Conservation (phyloP, 352 stramenopile genomes). For the Sclerospora graminicola region DNA sequence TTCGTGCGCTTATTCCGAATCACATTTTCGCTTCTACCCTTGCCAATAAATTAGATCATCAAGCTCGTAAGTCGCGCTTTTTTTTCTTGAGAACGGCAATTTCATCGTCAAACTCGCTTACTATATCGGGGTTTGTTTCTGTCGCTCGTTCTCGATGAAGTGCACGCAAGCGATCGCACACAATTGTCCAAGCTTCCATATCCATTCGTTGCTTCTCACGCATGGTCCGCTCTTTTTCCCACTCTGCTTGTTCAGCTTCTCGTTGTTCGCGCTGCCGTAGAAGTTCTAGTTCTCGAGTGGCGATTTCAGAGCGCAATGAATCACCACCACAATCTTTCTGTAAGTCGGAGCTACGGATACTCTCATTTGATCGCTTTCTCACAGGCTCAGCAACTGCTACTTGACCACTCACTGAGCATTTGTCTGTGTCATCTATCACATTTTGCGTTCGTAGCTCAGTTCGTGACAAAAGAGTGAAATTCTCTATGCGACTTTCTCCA, state of each 20-base stretch:
- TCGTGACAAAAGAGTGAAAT: neutral
- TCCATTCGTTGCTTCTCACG: slow-evolving; percentile 25
- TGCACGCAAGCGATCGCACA: slow-evolving; percentile 23
- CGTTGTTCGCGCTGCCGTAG: slow-evolving; percentile 18
- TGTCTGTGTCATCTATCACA: neutral
- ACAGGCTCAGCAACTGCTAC: slow-evolving; percentile 1
- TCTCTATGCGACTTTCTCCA: slow-evolving; percentile 6
- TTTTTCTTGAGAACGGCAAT: slow-evolving; percentile 27
- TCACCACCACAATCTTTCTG: slow-evolving; percentile 2
- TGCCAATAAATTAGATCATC: slow-evolving; percentile 1
- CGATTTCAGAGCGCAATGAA: slow-evolving; percentile 15
- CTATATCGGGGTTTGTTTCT: slow-evolving; percentile 16
- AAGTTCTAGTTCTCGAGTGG: slow-evolving; percentile 21
- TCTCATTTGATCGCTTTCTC: slow-evolving; percentile 8
- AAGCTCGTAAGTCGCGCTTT: slow-evolving; percentile 18
- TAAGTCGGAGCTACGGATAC: neutral
- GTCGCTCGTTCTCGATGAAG: slow-evolving; percentile 20
- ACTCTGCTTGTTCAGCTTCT: slow-evolving; percentile 19
- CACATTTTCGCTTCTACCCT: too few relatives aligned
- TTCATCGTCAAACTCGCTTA: slow-evolving; percentile 22
- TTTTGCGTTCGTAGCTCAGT: too few relatives aligned
- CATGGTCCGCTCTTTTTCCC: slow-evolving; percentile 21
- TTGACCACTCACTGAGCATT: slow-evolving; percentile 4
- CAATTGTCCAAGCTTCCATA: slow-evolving; percentile 24
- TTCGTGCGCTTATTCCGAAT: too few relatives aligned